These are phyloP conservation scores for Calonectria montana DNA, from an alignment of 2,329 filamentous ascomycete genomes.

Conservation along the genomic window DNA sequence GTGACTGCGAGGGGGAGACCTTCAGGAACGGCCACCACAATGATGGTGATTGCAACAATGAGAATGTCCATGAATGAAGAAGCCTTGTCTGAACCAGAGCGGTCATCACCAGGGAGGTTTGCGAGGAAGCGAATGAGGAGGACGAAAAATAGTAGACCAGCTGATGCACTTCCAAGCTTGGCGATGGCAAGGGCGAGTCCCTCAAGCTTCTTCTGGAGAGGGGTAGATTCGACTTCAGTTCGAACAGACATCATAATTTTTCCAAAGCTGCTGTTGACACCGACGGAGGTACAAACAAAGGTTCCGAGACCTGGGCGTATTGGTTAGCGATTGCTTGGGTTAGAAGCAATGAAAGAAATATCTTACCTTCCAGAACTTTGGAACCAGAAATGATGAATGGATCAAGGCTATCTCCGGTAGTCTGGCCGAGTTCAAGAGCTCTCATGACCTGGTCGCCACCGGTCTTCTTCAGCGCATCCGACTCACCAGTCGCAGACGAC, in stretches of 20 bases:
- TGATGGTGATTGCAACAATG: slow-evolving; percentile 71
- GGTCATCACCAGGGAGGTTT: slow-evolving; percentile 14
- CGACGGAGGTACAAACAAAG: slow-evolving; percentile 64
- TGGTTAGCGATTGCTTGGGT: neutral
- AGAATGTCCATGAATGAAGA: slow-evolving; percentile 58
- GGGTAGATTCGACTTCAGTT: slow-evolving; percentile 61
- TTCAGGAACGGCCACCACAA: slow-evolving; percentile 70
- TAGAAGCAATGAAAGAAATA: neutral
- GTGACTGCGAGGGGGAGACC: slow-evolving; percentile 74
- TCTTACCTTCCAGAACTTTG: slow-evolving; percentile 60
- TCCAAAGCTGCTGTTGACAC: slow-evolving; percentile 62
- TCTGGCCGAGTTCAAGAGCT: slow-evolving; percentile 56
- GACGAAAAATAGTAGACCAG: slow-evolving; percentile 23
- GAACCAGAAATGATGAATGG: slow-evolving; percentile 71
- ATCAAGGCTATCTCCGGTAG: slow-evolving; percentile 63
- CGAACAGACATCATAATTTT: slow-evolving; percentile 65
- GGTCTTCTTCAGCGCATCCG: slow-evolving; percentile 76
- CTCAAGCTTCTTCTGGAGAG: slow-evolving; percentile 63
- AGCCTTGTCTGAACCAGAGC: slow-evolving; percentile 19
- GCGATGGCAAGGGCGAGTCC: slow-evolving; percentile 47
- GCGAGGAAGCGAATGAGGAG: slow-evolving; percentile 25
- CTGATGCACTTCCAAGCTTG: slow-evolving; percentile 58
- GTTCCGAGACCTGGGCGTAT: slow-evolving; percentile 55
- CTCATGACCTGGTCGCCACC: slow-evolving; percentile 66
- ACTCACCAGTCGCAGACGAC: slow-evolving; percentile 78